Evolutionary conservation across 2,329 filamentous ascomycete species (phyloP).

Genomic region (Arachnopeziza araneosa): DNA sequence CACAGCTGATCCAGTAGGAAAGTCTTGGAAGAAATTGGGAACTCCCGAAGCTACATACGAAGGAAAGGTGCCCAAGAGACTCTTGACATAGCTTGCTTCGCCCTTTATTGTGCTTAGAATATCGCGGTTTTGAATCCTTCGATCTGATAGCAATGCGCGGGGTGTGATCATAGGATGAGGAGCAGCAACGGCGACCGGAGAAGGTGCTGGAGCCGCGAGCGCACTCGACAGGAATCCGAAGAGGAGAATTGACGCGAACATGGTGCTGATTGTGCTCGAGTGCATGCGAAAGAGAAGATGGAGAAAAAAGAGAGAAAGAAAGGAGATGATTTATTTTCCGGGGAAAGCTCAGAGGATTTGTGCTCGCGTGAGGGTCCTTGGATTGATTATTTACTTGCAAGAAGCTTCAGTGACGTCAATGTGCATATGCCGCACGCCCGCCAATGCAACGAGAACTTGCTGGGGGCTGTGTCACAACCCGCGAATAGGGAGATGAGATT

Average conservation of each 20-base stretch:
- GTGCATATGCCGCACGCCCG: background rate
- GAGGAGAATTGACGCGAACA: background rate
- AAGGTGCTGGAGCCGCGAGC: conserved; percentile 13
- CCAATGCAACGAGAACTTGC: background rate
- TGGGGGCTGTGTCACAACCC: background rate
- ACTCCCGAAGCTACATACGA: conserved; percentile 58
- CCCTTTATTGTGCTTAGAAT: conserved; percentile 44
- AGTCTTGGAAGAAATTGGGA: conserved; percentile 60
- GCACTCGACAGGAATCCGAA: background rate
- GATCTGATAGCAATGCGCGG: conserved; percentile 36
- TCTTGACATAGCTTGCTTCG: conserved; percentile 43
- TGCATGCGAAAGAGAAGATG: background rate
- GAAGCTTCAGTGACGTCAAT: background rate
- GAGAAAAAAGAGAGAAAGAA: background rate
- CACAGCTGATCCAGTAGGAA: conserved; percentile 58
- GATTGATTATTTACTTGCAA: background rate
- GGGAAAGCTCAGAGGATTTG: too few species aligned
- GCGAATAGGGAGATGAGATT: background rate
- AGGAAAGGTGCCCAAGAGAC: conserved; percentile 51
- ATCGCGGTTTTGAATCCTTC: conserved; percentile 36
- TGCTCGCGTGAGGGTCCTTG: background rate
- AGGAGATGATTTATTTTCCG: background rate
- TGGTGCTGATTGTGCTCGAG: background rate
- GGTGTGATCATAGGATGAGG: conserved; percentile 44
- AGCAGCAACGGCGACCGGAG: conserved; percentile 17